Base-by-base conservation (phyloP, 2,329 filamentous ascomycete genomes). In the Ophiostoma sp. region DNA sequence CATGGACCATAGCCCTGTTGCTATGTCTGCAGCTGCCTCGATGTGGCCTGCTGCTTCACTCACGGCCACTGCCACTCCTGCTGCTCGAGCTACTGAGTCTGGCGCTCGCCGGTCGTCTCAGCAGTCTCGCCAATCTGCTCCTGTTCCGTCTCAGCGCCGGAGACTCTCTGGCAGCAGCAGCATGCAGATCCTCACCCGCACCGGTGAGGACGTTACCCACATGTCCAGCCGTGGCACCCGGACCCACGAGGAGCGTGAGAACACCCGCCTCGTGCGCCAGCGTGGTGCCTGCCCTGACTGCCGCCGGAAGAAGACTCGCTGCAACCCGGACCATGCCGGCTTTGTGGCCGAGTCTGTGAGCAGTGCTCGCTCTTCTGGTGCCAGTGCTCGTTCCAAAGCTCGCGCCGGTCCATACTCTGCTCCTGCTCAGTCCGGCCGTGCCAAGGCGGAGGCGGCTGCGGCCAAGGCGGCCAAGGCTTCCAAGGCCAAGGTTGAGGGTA, bases 271-370 rank as follows among this genome's bases (percentile, higher is more conserved):
- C 64, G 91, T 91, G 87, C 84, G 89, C 74, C 89, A 89, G 78
- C 88, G 91, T 79, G 90, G 90, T 82, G 89, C 89, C n/a, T 91
- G 89, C 79, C 87, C 90, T 59, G 83, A 84, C 74, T 91, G 89
- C 82, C 83, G 85, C 74, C 84, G 83, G 79, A 91, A 90, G 85
- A 91, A 91, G 86, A 84, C 88, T 55, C 86, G 88, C 63, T 90
- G 88, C 78, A 87, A 89, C 76, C 88, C 88, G 2, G 87, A 85
- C 81, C 88, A 90, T 80, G 87, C 85, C 2, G 70, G 69, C 57
- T 63, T 19, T 42, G 52, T 61, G 0, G 15, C 45, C 1, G 57
- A 70, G 22, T 64, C 42, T 33, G 22, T 33, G 48, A 70, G 22
- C 45, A 70, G 22, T 17, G 19, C 33, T 36, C 33, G 33, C 42